A percentile compares a stretch with the other conserved stretches of the same genome.
Evolutionary conservation across 1,284 basidiomycete genomes (phyloP).

Genomic region (Agaricales sp.): DNA sequence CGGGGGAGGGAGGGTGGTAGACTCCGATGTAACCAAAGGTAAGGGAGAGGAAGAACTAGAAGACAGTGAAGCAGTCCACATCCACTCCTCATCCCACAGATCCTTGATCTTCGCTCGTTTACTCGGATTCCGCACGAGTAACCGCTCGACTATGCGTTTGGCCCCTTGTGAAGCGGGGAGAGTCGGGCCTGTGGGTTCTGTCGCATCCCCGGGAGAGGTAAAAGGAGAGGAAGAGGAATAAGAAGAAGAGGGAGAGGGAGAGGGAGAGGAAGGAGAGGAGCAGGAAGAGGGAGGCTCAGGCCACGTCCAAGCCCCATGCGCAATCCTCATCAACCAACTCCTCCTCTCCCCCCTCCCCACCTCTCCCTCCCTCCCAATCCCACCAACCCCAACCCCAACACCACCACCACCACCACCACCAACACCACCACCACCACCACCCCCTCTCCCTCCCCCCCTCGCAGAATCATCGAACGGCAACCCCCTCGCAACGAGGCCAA

Average conservation of each 20-base stretch:
- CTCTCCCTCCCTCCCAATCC: conserved; percentile 21
- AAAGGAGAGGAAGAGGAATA: conserved; percentile 10
- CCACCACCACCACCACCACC: too few species aligned
- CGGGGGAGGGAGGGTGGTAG: neutral
- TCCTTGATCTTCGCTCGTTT: conserved; percentile 49
- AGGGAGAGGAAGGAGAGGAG: conserved; percentile 5
- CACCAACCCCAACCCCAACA: conserved; percentile 27
- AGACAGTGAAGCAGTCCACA: conserved; percentile 24
- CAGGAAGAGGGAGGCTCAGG: conserved; percentile 24
- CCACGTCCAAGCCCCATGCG: conserved; percentile 70
- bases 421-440: too few species aligned
- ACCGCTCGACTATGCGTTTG: conserved; percentile 41
- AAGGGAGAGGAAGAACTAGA: neutral
- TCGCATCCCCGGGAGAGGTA: too few species aligned
- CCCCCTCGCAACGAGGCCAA: conserved; percentile 57
- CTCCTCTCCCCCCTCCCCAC: conserved; percentile 25
- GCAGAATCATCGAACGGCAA: conserved; percentile 49
- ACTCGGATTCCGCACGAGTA: conserved; percentile 63
- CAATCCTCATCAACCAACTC: conserved; percentile 65
- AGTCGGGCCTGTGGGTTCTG: conserved; percentile 19
- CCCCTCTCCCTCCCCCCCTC: conserved; percentile 19
- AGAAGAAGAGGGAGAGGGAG: conserved; percentile 5
- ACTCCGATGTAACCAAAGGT: neutral
- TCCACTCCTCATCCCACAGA: conserved; percentile 64
- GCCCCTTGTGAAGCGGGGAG: conserved; percentile 39